These are phyloP conservation scores for Seiridium cupressi DNA, from an alignment of 2,329 filamentous ascomycete species.

Conservation along the genomic window DNA sequence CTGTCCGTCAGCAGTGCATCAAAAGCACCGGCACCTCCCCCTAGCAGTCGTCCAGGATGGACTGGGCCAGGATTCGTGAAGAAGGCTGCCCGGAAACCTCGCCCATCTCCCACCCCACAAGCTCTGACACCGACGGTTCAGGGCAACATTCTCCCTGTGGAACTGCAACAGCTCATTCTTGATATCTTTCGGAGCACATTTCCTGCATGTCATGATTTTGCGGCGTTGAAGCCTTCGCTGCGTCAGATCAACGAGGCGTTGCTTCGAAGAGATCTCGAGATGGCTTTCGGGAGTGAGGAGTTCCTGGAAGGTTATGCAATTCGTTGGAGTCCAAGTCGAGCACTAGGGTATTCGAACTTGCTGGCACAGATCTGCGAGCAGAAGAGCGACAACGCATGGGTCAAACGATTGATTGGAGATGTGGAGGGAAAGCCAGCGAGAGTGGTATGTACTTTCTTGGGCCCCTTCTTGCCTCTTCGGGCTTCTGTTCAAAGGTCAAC, in stretches of 20 bases:
- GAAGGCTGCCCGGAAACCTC: constrained; percentile 3
- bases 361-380: constrained; percentile 15
- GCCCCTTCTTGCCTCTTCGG: no score
- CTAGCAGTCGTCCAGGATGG: constrained; percentile 12
- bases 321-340: constrained; percentile 17
- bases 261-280: constrained; percentile 11
- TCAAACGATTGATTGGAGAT: constrained; percentile 8
- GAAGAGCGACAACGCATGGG: constrained; percentile 12
- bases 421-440: constrained; percentile 7
- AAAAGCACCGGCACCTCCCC: constrained; percentile 12
- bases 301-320: constrained; percentile 17
- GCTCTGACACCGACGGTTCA: constrained; percentile 9
- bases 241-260: constrained; percentile 14
- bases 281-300: constrained; percentile 13
- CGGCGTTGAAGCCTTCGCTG: constrained; percentile 13
- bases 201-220: constrained; percentile 15
- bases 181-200: constrained; percentile 15
- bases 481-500: no score
- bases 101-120: not conserved
- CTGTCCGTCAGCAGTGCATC: constrained; percentile 14
- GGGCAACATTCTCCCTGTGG: constrained; percentile 11
- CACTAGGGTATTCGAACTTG: constrained; percentile 13
- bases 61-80: constrained; percentile 11
- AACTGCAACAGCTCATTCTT: constrained; percentile 15
- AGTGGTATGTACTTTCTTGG: constrained; percentile 6